A percentile compares a stretch with the other conserved stretches of the same genome.
Evolutionary conservation across 2,329 filamentous ascomycete species (phyloP).

Genomic region (Dactylellina parvicollis): DNA sequence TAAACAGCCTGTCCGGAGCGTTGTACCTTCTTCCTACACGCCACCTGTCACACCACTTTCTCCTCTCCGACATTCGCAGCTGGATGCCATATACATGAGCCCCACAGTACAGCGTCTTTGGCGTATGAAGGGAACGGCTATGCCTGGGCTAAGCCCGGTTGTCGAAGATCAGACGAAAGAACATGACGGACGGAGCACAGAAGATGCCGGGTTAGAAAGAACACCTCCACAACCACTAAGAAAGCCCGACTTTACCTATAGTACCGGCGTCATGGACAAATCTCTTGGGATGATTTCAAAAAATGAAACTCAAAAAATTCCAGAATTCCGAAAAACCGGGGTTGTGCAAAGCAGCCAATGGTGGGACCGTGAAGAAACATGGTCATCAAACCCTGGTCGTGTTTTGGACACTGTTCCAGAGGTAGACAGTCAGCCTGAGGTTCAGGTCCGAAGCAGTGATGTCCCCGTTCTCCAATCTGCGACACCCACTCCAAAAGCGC

Average conservation of each 20-base stretch:
- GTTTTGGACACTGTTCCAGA: conserved; percentile 35
- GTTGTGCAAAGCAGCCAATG: conserved; percentile 43
- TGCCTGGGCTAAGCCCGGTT: conserved; percentile 26
- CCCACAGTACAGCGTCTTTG: conserved; percentile 42
- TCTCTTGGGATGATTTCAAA: not conserved
- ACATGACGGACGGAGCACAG: not conserved
- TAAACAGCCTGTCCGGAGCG: conserved; percentile 26
- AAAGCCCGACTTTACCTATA: conserved; percentile 17
- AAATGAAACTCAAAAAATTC: not conserved
- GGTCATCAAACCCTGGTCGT: conserved; percentile 3
- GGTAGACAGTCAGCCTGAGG: conserved; percentile 44
- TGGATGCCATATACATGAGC: conserved; percentile 35
- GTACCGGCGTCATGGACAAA: not conserved
- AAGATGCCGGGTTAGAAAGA: not conserved
- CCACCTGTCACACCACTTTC: conserved; percentile 47
- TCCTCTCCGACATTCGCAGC: conserved; percentile 43
- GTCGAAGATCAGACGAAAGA: conserved; percentile 14
- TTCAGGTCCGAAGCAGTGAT: conserved; percentile 35
- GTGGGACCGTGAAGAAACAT: conserved; percentile 47
- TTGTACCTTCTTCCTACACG: conserved; percentile 41
- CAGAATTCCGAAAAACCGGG: conserved; percentile 2
- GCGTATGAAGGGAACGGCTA: conserved; percentile 26
- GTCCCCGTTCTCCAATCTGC: not conserved
- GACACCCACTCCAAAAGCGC: conserved; percentile 1
- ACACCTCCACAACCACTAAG: not conserved